Conservation (phyloP, 768 basidiomycete genomes). For the Rhodotorula toruloides region DNA sequence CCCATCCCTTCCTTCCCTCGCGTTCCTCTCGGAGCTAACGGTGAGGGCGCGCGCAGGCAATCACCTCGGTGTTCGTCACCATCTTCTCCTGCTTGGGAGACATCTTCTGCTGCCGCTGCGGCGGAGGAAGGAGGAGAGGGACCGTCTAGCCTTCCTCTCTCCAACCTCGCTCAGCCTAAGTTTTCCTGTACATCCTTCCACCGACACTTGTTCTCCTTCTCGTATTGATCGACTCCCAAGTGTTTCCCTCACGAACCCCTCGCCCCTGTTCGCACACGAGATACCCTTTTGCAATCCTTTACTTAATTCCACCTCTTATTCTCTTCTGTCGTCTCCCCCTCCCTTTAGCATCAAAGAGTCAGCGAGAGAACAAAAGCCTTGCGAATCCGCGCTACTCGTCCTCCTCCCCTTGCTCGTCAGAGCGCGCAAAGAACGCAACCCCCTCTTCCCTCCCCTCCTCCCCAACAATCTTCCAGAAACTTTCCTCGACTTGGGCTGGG, state of each 20-base stretch:
- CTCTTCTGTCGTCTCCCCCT: neutral
- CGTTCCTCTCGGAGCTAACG: no score
- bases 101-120: neutral
- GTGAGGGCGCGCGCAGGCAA: neutral
- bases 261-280: no score
- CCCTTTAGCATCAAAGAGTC: no score
- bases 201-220: no score
- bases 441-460: slow-evolving; percentile 28
- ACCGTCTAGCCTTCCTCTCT: neutral
- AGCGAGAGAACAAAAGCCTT: no score
- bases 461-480: slow-evolving; percentile 35
- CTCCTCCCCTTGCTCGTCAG: neutral
- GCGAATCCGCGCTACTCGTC: neutral
- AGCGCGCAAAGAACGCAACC: slow-evolving; percentile 30
- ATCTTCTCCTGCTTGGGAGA: slow-evolving; percentile 7
- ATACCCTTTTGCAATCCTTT: no score
- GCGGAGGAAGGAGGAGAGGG: neutral
- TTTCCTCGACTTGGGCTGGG: neutral
- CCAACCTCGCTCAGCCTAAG: neutral
- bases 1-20: neutral
- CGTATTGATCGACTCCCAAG: no score
- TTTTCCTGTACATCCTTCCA: no score
- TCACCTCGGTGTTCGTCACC: neutral
- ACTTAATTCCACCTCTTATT: neutral
- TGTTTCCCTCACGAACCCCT: no score